Percentiles rank a stretch among this genome's conserved stretches.
Conservation (phyloP, 2,329 filamentous ascomycete species). For the Ascocoryne sarcoides region DNA sequence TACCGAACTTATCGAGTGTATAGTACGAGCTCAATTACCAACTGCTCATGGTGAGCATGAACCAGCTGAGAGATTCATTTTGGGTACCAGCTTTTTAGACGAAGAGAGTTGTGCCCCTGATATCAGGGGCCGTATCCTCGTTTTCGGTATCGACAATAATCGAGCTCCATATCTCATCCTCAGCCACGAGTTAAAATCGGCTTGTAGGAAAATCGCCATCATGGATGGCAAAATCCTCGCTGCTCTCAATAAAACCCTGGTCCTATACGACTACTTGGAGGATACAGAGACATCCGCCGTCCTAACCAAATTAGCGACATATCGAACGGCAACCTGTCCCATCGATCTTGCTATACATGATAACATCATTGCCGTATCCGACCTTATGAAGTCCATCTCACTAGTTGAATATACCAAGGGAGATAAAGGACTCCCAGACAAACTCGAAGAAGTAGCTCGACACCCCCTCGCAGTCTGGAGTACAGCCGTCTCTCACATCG, state of each 20-base stretch:
- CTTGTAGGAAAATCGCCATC: slow-evolving; percentile 70
- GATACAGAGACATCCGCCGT: slow-evolving; percentile 45
- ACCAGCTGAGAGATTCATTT: slow-evolving; percentile 70
- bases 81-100: slow-evolving; percentile 72
- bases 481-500: slow-evolving; percentile 67
- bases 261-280: slow-evolving; percentile 47
- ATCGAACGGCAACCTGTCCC: slow-evolving; percentile 75
- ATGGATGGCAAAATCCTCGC: slow-evolving; percentile 73
- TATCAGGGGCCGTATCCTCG: slow-evolving; percentile 67
- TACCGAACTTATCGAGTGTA: slow-evolving; percentile 72
- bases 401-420: slow-evolving; percentile 63
- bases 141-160: slow-evolving; percentile 67
- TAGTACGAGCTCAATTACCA: slow-evolving; percentile 67
- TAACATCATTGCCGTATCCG: slow-evolving; percentile 72
- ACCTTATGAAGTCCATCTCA: slow-evolving; percentile 88
- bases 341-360: slow-evolving; percentile 65
- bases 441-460: slow-evolving; percentile 64
- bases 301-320: slow-evolving; percentile 64
- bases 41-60: slow-evolving; percentile 46
- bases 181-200: slow-evolving; percentile 63
- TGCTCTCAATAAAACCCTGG: slow-evolving; percentile 80
- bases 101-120: slow-evolving; percentile 38
- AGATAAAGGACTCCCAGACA: slow-evolving; percentile 46
- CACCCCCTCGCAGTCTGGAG: slow-evolving; percentile 78
- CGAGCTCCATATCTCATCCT: slow-evolving; percentile 64